Evolutionary conservation across 257 asterid species (phyloP), one percentile per base, ranked within the genome.

Genomic region (Mitragyna speciosa): DNA sequence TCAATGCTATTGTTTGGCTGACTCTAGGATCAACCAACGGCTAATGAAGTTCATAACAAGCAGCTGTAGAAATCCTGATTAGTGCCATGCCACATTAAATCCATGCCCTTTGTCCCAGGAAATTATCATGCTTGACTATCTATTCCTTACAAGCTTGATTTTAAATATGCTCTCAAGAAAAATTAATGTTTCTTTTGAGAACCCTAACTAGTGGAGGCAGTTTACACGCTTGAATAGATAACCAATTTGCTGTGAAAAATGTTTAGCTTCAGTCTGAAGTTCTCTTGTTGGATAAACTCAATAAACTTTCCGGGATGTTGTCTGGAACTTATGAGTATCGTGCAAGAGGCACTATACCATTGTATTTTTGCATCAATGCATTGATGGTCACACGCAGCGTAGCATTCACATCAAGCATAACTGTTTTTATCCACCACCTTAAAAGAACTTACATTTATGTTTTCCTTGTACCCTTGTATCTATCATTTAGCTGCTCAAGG

Each of bases 401-500:
- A 68, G 7, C 26, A 15, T 69, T 56, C 22, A 16, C n/a, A n/a
- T 52, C 30, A 19, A 59, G 65, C 72, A 24, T 64, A 17, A 59
- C 71, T 82, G 76, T 45, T 59, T 28, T 59, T 22, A 20, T n/a
- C 12, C 48, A 66, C 77, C n/a, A 66, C 48, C 72, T 73, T 67
- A 58, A 52, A 48, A 43, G 5, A 41, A 22, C 30, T 30, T 19
- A 2, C 47, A n/a, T 31, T 19, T 63, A 52, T 72, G 51, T 31
- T 36, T 80, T 72, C 22, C 33, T 24, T 36, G 19, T 71, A 64
- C 47, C 45, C 47, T 8, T 72, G 31, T 31, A 71, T 54, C 43
- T 71, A 76, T 76, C 72, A 78, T 88, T 73, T 80, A 95, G 99
- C 92, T 94, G 85, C 94, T 96, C 61, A 96, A 92, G 87, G 99